Conservation (phyloP, 148 eudicot genomes). For the Cornus suecica region DNA sequence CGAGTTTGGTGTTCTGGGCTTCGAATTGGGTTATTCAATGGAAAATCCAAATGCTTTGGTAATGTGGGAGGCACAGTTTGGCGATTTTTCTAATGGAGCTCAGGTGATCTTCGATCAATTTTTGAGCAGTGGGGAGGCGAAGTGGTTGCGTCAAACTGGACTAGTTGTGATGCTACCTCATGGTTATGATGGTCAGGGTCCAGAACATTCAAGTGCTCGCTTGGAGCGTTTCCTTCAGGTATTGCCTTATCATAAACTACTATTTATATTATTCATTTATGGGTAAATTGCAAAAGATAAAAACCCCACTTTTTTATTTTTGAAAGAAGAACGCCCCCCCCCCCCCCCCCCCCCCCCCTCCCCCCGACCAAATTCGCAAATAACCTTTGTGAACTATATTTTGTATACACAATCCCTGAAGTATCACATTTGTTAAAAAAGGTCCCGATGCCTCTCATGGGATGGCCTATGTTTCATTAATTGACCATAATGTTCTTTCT, state of each 20-base stretch:
- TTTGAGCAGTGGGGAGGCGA: conserved; percentile 92
- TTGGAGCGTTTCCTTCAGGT: conserved; percentile 98
- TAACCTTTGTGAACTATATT: no score
- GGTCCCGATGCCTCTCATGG: no score
- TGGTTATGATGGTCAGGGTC: conserved; percentile 99
- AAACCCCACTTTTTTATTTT: no score
- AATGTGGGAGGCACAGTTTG: conserved; percentile 98
- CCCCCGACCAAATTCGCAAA: no score
- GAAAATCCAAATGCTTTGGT: conserved; percentile 96
- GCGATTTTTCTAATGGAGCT: conserved; percentile 93
- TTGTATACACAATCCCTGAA: no score
- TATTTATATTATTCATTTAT: no score
- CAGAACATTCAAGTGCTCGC: conserved; percentile 96
- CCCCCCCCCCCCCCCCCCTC: no score
- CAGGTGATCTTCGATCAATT: conserved; percentile 97
- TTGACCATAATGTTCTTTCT: no score
- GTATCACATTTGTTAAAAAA: no score
- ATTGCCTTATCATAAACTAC: background rate
- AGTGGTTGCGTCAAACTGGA: conserved; percentile 92
- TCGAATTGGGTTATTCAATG: conserved; percentile 97
- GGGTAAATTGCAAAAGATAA: no score
- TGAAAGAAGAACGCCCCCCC: no score
- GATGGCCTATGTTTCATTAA: no score
- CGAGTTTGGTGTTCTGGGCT: conserved; percentile 94
- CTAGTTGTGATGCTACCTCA: conserved; percentile 89